Conservation (phyloP, 305 asterid genomes). For the Rubia peregrina region DNA sequence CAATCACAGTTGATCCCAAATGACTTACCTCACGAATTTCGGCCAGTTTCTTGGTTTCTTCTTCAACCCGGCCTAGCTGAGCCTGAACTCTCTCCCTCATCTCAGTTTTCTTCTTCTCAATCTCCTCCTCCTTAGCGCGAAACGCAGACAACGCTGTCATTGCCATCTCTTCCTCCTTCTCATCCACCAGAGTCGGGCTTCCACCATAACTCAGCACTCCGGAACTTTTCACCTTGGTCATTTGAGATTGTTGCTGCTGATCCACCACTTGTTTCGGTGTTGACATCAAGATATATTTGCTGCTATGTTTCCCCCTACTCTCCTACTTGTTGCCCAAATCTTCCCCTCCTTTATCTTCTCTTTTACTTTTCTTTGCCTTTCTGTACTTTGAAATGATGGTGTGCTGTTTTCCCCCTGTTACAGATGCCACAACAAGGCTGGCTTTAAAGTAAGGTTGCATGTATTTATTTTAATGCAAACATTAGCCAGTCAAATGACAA, state of each 20-base stretch:
- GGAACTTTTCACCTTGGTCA: constrained; percentile 35
- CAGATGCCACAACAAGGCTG: constrained; percentile 35
- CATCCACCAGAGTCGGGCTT: constrained; percentile 39
- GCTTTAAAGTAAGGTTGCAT: constrained; percentile 24
- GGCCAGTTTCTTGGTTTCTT: constrained; percentile 57
- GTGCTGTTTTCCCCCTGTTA: constrained; percentile 30
- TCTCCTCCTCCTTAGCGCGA: constrained; percentile 73
- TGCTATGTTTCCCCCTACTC: constrained; percentile 5
- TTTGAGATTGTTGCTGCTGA: constrained; percentile 19
- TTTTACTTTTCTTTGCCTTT: constrained; percentile 25
- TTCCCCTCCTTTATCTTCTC: constrained; percentile 13
- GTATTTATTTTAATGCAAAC: constrained; percentile 10
- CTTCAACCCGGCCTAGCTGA: constrained; percentile 59
- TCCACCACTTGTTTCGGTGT: constrained; percentile 27
- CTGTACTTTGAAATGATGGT: constrained; percentile 32
- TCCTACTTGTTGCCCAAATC: not conserved
- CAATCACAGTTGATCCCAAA: not conserved
- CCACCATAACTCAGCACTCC: constrained; percentile 27
- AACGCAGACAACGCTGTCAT: constrained; percentile 54
- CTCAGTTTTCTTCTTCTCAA: constrained; percentile 51
- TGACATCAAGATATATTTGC: constrained; percentile 25
- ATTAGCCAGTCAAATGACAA: constrained; percentile 16
- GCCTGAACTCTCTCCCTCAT: constrained; percentile 55
- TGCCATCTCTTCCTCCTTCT: constrained; percentile 58
- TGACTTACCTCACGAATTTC: constrained; percentile 50